Evolutionary conservation across 176 grass and related monocot genomes (phyloP), one percentile per base, ranked within the genome.

Genomic region (Neostapfia colusana): DNA sequence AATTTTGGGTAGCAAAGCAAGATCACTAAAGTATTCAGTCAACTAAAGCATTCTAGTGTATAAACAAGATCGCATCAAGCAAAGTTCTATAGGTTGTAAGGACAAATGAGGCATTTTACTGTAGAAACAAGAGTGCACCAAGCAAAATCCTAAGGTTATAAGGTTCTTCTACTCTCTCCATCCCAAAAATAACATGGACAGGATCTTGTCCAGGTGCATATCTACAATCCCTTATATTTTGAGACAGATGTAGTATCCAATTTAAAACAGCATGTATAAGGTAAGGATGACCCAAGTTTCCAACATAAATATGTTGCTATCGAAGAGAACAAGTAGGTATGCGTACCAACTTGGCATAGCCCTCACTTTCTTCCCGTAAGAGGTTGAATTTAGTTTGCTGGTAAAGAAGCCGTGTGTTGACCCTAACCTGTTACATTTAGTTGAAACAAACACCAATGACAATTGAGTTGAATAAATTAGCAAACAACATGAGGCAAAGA

Each of bases 361-460:
- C 96, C 87, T 99, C 96, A 40, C 92, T 99, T 86, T 99, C 96
- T 85, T 99, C 96, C 67, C 89, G 84, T 79, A 99, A 77, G 69
- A 99, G 87, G 72, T 99, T 99, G 67, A 99, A 99, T 79, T 99
- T 99, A 34, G 96, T 95, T 87, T 99, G 96, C 70, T 99, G 96
- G 82, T 99, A 99, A 25, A 99, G 83, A 85, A 99, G 96, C 3
- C 96, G 89, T 31, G 96, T 99, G 77, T 99, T 99, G 78, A 99
- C 96, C 81, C 96, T 99, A 82, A 99, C 96, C 96, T 99, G 84
- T 82, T 85, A 58, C 61, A 66, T 79, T 41, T 59, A 81, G 35
- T 83, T 61, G 42, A 76, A 83, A 48, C 43, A 67, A 72, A 37
- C 31, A 44, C 65, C 18, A 56, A 68, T 59, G 17, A 40, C 56